Percentiles rank a stretch among this genome's conserved stretches.
Conservation (phyloP, 1,139 yeast species). For the Lodderomyces beijingensis region DNA sequence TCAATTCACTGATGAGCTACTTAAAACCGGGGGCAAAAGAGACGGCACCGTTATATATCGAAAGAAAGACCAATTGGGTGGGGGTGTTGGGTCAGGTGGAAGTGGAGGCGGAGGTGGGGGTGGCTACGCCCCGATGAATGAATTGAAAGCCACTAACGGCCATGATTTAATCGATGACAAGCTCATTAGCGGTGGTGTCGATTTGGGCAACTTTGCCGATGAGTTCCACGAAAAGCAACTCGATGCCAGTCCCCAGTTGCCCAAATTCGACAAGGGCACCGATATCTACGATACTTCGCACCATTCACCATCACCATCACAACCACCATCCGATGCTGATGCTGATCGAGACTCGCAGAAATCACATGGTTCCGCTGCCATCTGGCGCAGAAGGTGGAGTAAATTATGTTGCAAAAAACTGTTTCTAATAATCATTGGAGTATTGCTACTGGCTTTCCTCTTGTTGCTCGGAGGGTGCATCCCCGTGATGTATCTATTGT, state of each 20-base stretch:
- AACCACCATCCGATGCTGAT: no score
- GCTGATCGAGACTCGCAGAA: background rate
- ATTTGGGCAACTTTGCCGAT: background rate
- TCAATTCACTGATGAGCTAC: background rate
- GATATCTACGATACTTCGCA: background rate
- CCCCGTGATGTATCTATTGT: slow-evolving; percentile 16
- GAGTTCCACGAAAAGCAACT: background rate
- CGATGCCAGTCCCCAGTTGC: background rate
- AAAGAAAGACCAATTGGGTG: background rate
- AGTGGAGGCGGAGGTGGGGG: background rate
- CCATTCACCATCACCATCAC: background rate
- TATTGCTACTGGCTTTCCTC: slow-evolving; percentile 12
- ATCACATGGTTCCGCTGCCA: no score
- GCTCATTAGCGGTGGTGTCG: background rate
- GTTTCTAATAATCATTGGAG: slow-evolving; percentile 1
- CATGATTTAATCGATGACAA: background rate
- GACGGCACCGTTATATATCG: slow-evolving; percentile 3
- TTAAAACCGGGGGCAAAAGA: background rate
- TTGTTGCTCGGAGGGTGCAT: slow-evolving; percentile 18
- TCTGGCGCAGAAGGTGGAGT: background rate
- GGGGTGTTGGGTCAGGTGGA: no score
- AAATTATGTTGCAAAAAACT: background rate
- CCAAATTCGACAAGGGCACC: background rate
- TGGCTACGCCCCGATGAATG: background rate
- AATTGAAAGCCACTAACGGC: background rate